phyloP scores from a whole-genome alignment of 164 flowering plant genomes.

The Dillenia suffruticosa region DNA sequence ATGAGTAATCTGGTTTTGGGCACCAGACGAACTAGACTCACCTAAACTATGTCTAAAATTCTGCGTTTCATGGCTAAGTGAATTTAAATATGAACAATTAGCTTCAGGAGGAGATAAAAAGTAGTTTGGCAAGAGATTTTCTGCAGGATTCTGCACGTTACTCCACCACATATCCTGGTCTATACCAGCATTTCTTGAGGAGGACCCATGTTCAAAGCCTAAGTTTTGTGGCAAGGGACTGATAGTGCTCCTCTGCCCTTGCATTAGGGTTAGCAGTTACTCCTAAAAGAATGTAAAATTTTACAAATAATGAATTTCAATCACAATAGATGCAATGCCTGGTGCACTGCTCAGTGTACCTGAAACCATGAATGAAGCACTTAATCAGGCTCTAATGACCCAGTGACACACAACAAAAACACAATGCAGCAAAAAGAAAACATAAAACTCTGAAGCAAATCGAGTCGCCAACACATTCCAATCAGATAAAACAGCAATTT shows the following conservation, averaged over 20 bases:
- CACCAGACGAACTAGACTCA: slow-evolving; percentile 37
- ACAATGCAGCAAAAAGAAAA: too few species aligned
- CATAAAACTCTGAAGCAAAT: too few species aligned
- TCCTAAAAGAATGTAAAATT: too few species aligned
- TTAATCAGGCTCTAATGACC: too few species aligned
- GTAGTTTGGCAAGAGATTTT: slow-evolving; percentile 28
- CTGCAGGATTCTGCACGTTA: slow-evolving; percentile 29
- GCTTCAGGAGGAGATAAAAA: slow-evolving; percentile 17
- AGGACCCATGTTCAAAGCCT: slow-evolving; percentile 45
- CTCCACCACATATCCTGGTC: slow-evolving; percentile 33
- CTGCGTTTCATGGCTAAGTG: slow-evolving; percentile 28
- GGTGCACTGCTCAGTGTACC: too few species aligned
- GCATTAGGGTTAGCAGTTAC: slow-evolving; percentile 29
- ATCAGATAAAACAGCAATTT: too few species aligned
- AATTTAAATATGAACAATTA: slow-evolving; percentile 15
- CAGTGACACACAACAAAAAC: too few species aligned
- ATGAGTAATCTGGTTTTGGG: slow-evolving; percentile 22
- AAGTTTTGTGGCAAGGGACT: slow-evolving; percentile 40
- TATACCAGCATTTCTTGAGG: slow-evolving; percentile 30
- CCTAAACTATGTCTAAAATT: slow-evolving; percentile 33
- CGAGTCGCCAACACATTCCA: too few species aligned
- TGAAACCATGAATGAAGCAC: too few species aligned
- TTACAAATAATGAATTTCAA: too few species aligned
- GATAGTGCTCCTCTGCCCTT: slow-evolving; percentile 45
- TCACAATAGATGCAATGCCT: too few species aligned